Base-by-base conservation (phyloP, 768 basidiomycete genomes). In the Lactarius hatsudake region DNA sequence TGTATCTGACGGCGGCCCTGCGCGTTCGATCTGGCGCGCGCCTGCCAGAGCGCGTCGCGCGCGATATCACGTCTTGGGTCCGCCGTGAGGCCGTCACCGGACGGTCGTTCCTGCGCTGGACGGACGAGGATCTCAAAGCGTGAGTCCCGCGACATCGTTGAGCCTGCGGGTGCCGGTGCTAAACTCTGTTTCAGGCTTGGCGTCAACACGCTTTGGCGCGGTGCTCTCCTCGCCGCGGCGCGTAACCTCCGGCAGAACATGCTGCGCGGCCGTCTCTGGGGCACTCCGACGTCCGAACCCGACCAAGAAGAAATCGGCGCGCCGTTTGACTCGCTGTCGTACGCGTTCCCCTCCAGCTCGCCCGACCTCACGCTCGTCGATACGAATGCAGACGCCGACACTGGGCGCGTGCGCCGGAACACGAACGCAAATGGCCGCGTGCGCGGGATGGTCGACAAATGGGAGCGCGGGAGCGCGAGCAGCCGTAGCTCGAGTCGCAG, bases 91-190 rank as follows among this genome's bases (percentile, higher is more conserved):
- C 81, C 43, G 81, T 91, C 36, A 82, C 77, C 0, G 90, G 90
- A 15, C 79, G 82, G 53, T 79, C 78, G 15, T 87, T 92, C 72
- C 72, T 92, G 68, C 80, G 86, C 45, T 77, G 91, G 64, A 83
- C 81, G n/a, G 84, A 88, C 53, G 79, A 76, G 13, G 87, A 89
- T 74, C 77, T 91, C 55, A 80, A 81, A 48, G 74, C 73, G 89
- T 90, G 69, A 55, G 86, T 38, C 2, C 23, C 45, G 8, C n/a
- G n/a, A n/a, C n/a, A 12, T 12, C n/a, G 23, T 53, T 17, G 3
- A 53, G 13, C 15, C 3, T 8, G 4, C 45, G 40, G 42, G 17
- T 26, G 9, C 30, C 15, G 17, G 0, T 9, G 48, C 17, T 51
- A 18, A 66, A 38, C 36, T 53, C 26, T 0, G 1, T 43, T 59